phyloP scores from a whole-genome alignment of 225 moss, liverwort and hornwort genomes.

The Thuidium tamariscinum region DNA sequence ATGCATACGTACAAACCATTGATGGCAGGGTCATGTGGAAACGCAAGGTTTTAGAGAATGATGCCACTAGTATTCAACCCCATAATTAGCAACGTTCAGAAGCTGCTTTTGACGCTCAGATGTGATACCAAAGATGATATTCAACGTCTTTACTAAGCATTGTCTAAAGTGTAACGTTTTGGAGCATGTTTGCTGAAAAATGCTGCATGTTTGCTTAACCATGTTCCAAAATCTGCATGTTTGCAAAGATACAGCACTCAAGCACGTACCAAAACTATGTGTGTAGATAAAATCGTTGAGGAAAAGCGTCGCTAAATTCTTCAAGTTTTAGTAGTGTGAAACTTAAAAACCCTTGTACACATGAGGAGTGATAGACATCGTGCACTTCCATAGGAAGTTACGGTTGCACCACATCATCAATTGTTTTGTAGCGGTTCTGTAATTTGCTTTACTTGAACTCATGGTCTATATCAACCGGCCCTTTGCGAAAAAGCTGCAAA shows the following conservation, averaged over 20 bases:
- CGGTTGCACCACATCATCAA: neutral
- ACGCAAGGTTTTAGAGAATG: neutral
- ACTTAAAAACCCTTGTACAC: neutral
- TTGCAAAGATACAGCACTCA: neutral
- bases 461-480: neutral
- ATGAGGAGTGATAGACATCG: neutral
- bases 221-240: no score
- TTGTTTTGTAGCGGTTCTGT: neutral
- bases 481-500: neutral
- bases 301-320: neutral
- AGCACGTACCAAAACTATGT: neutral
- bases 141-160: neutral
- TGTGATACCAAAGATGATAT: neutral
- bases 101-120: no score
- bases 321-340: neutral
- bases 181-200: neutral
- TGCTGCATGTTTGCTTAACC: no score
- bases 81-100: neutral
- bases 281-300: neutral
- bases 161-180: neutral
- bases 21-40: neutral
- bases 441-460: neutral
- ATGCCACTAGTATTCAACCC: no score
- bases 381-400: neutral
- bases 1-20: neutral